Percentiles rank a stretch among this genome's conserved stretches.
Conservation (phyloP, 2,329 filamentous ascomycete genomes). For the Diaporthe batatas region DNA sequence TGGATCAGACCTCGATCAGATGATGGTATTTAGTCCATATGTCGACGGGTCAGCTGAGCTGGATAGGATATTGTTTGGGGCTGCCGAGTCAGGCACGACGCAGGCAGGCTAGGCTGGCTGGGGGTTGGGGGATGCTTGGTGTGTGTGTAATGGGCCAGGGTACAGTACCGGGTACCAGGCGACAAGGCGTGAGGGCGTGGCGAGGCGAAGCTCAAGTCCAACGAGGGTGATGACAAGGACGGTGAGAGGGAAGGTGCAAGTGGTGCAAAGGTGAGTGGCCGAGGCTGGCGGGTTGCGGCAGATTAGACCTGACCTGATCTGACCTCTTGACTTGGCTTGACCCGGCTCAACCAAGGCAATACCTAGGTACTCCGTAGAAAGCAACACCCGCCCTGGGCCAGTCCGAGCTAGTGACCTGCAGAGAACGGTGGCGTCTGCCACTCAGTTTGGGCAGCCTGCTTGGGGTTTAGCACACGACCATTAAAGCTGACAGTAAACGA, state of each 20-base stretch:
- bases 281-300: conserved; percentile 12
- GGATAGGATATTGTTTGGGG: conserved; percentile 20
- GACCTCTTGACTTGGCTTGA: neutral
- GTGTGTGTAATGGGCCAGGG: neutral
- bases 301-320: neutral
- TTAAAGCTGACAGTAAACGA: no score
- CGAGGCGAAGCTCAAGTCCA: conserved; percentile 6
- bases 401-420: conserved; percentile 18
- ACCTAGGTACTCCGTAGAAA: no score
- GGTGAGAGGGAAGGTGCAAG: conserved; percentile 22
- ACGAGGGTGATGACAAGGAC: conserved; percentile 8
- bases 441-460: neutral
- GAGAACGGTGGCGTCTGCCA: conserved; percentile 8
- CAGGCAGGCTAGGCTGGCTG: conserved; percentile 22
- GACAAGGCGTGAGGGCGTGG: neutral
- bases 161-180: neutral
- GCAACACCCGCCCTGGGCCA: neutral
- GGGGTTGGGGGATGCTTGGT: neutral
- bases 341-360: neutral
- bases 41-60: conserved; percentile 33
- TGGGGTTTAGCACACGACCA: neutral
- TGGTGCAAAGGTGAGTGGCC: conserved; percentile 17
- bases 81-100: conserved; percentile 31
- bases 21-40: conserved; percentile 38
- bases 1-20: conserved; percentile 37